Evolutionary conservation across 2,329 filamentous ascomycete genomes (phyloP).

Genomic region (Monosporascus sp.): DNA sequence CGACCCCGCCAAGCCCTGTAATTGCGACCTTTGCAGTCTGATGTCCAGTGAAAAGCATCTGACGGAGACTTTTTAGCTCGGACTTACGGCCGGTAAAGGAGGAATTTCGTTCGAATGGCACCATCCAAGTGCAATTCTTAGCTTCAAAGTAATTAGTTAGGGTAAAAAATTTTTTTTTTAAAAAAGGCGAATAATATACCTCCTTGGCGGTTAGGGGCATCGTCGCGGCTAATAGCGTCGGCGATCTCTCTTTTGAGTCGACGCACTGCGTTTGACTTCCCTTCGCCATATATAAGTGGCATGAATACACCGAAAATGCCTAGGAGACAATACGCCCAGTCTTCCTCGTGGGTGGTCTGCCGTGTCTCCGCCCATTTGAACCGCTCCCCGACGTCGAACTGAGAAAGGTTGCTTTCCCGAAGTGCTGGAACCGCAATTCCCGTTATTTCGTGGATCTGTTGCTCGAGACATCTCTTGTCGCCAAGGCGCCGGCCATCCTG

Average conservation of each 20-base stretch:
- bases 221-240: too few species aligned
- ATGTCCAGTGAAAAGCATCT: neutral
- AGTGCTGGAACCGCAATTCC: slow-evolving; percentile 14
- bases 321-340: slow-evolving; percentile 19
- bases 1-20: slow-evolving; percentile 27
- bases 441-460: slow-evolving; percentile 18
- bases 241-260: too few species aligned
- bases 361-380: slow-evolving; percentile 17
- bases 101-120: too few species aligned
- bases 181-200: too few species aligned
- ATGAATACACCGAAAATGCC: slow-evolving; percentile 19
- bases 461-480: slow-evolving; percentile 16
- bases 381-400: slow-evolving; percentile 17
- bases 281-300: slow-evolving; percentile 14
- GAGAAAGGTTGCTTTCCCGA: slow-evolving; percentile 5
- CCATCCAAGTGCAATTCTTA: too few species aligned
- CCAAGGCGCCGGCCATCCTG: slow-evolving; percentile 15
- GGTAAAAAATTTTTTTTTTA: too few species aligned
- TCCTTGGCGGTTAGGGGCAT: too few species aligned
- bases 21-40: slow-evolving; percentile 10
- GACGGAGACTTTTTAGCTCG: too few species aligned
- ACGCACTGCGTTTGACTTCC: neutral
- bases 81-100: too few species aligned
- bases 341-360: slow-evolving; percentile 16
- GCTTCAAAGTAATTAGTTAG: too few species aligned